Evolutionary conservation across 1,284 basidiomycete species (phyloP).

Genomic region (Caloboletus firmus): DNA sequence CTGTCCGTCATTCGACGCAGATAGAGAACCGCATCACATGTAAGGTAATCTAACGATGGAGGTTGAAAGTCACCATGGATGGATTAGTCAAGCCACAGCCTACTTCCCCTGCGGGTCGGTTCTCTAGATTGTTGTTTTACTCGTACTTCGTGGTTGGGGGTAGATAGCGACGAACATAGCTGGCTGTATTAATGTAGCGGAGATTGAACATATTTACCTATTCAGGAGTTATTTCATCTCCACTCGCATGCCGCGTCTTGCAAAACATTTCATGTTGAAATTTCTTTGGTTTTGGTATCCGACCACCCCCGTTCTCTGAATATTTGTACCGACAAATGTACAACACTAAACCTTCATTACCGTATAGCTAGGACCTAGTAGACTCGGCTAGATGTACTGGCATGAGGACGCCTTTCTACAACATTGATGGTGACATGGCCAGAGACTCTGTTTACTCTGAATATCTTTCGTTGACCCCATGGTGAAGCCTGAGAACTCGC

Average conservation of each 20-base stretch:
- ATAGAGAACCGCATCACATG: slow-evolving; percentile 2
- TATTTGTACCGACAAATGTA: background rate
- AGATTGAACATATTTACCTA: background rate
- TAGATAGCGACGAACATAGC: background rate
- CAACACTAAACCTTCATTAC: background rate
- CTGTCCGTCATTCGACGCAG: slow-evolving; percentile 10
- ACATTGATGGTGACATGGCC: background rate
- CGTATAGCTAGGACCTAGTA: slow-evolving; percentile 2
- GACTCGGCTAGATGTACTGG: slow-evolving; percentile 13
- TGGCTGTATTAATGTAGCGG: background rate
- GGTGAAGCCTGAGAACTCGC: slow-evolving; percentile 3
- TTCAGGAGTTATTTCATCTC: background rate
- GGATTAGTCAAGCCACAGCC: slow-evolving; percentile 1
- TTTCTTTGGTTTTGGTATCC: no score
- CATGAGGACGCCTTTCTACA: slow-evolving; percentile 1
- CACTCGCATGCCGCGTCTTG: background rate
- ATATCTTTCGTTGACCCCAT: slow-evolving; percentile 27
- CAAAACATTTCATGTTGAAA: background rate
- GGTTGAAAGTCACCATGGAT: slow-evolving; percentile 19
- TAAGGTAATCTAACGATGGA: background rate
- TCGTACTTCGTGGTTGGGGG: no score
- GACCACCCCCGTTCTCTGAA: background rate
- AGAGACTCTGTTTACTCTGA: background rate
- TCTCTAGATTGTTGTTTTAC: slow-evolving; percentile 4
- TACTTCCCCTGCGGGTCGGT: slow-evolving; percentile 1